Percentiles rank a stretch among this genome's conserved stretches.
Evolutionary conservation across 169 alveolate genomes (phyloP).

Genomic region (Plasmodium chabaudi): DNA sequence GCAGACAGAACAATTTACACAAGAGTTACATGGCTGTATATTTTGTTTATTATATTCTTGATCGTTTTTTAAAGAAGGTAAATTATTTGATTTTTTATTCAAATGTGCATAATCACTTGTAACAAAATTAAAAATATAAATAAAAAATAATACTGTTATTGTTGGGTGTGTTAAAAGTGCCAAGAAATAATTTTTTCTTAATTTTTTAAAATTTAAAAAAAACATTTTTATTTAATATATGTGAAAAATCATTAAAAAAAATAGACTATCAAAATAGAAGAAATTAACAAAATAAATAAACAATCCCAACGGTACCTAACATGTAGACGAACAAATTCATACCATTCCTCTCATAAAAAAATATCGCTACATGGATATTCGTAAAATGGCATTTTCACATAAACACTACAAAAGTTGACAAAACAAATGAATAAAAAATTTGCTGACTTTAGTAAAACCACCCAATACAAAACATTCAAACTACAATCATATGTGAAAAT

Average conservation of each 20-base stretch:
- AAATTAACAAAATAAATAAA: too few relatives aligned
- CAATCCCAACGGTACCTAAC: too few relatives aligned
- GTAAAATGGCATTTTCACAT: too few relatives aligned
- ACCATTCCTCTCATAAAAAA: too few relatives aligned
- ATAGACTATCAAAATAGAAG: not conserved
- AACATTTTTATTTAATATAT: constrained; percentile 13
- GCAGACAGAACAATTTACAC: constrained; percentile 31
- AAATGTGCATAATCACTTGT: not conserved
- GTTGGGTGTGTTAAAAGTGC: constrained; percentile 10
- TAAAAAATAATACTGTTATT: constrained; percentile 15
- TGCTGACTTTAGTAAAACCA: too few relatives aligned
- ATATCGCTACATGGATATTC: too few relatives aligned
- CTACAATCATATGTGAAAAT: too few relatives aligned
- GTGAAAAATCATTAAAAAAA: not conserved
- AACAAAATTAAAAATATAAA: constrained; percentile 14
- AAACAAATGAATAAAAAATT: too few relatives aligned
- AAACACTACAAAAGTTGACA: too few relatives aligned
- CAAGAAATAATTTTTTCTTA: constrained; percentile 11
- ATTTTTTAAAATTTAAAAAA: constrained; percentile 18
- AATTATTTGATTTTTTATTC: not conserved
- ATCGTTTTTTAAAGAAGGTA: not conserved
- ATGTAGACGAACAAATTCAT: too few relatives aligned
- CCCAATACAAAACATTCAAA: too few relatives aligned
- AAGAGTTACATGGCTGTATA: constrained; percentile 25
- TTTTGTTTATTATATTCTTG: not conserved